A percentile compares a stretch with the other conserved stretches of the same genome.
phyloP scores from a whole-genome alignment of 2,329 filamentous ascomycete species.

The Endoconidiophora laricicola region DNA sequence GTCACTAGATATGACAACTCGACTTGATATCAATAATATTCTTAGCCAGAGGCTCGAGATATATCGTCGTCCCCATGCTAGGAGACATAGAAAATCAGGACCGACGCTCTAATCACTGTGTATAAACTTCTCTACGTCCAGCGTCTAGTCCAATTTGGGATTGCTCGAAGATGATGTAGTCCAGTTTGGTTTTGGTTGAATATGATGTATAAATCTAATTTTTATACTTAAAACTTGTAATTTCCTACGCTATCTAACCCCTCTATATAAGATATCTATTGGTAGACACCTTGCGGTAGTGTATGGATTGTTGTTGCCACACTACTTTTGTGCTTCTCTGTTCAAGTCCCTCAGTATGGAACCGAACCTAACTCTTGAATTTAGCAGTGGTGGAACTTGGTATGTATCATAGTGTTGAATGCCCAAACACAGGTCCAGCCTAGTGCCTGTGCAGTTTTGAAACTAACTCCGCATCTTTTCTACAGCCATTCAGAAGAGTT shows the following conservation, averaged over 20 bases:
- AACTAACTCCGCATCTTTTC: neutral
- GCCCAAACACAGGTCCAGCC: conserved; percentile 3
- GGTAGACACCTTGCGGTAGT: conserved; percentile 22
- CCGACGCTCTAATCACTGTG: conserved; percentile 26
- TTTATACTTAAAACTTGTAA: too few relatives aligned
- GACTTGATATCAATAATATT: conserved; percentile 29
- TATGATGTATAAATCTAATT: too few relatives aligned
- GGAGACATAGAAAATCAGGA: conserved; percentile 28
- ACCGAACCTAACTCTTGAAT: conserved; percentile 17
- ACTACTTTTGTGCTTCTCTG: conserved; percentile 19
- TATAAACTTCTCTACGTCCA: too few relatives aligned
- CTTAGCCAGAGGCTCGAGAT: conserved; percentile 25
- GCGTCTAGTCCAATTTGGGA: conserved; percentile 20
- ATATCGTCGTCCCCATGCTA: conserved; percentile 28
- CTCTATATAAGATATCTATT: conserved; percentile 18
- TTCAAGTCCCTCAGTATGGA: conserved; percentile 16
- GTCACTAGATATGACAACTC: conserved; percentile 27
- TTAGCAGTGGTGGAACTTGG: conserved; percentile 21
- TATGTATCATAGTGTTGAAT: conserved; percentile 14
- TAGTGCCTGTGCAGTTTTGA: neutral
- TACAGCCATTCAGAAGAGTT: conserved; percentile 2
- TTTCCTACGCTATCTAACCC: too few relatives aligned
- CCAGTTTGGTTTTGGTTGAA: conserved; percentile 21
- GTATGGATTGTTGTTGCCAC: conserved; percentile 23
- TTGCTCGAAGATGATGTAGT: conserved; percentile 17